Base-by-base conservation (phyloP, 148 eudicot genomes). In the Rhododendron williamsianum region DNA sequence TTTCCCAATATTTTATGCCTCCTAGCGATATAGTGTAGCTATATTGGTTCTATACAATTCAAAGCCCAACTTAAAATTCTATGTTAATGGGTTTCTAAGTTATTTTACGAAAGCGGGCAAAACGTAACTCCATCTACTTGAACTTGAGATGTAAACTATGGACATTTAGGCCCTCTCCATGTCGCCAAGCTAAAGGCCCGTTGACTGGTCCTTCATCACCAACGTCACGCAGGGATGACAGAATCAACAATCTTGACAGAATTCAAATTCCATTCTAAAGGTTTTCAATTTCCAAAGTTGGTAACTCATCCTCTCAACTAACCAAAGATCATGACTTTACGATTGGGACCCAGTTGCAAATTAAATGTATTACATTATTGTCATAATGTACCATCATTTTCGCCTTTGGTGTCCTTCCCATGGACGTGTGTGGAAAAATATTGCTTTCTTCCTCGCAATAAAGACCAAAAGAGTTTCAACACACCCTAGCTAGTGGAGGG, bases 371-470 rank as follows among this genome's bases (percentile, higher is more conserved):
- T 30, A 6, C 7, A 69, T n/a, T n/a, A 67, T 15, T 30, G 41
- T n/a, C 2, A 9, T 72, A 12, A 1, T 27, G 6, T 72, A 74
- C n/a, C 19, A 35, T 73, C 78, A 15, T 21, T 78, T 78, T 48
- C 38, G 49, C 16, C 38, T 16, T 48, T 25, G 11, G 63, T 6
- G 23, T 51, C 74, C 16, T 45, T 45, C 81, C 81, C 49, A 15
- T 79, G 58, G 81, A 48, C 81, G 81, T 45, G 81, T 79, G 58
- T 79, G 81, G 58, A 79, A 79, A 27, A 48, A 79, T 79, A 58
- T 51, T 80, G 80, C 63, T 80, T 80, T 80, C 82, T 30, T 49
- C 63, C 82, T 36, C 60, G 0, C 23, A 6, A 27, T 51, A 12
- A 51, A 80, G 65, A 16, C 56, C 82, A 51, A 51, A 80, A 49